Base-by-base conservation (phyloP, 768 basidiomycete species). In the Mycena galericulata region DNA sequence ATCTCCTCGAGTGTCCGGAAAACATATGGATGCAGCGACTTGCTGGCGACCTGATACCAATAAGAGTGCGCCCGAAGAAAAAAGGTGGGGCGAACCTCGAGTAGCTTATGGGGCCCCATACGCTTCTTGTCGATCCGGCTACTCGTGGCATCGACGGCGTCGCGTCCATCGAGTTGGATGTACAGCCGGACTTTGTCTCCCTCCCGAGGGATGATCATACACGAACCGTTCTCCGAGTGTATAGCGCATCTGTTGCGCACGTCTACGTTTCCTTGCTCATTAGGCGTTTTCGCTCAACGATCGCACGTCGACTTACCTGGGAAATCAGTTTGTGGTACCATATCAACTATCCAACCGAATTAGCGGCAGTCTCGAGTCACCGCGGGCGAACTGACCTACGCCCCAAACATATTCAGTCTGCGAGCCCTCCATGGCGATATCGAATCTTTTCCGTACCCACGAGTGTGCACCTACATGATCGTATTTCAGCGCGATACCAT, bases 381-480 rank as follows among this genome's bases (percentile, higher is more conserved):
- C 22, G 4, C 4, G 5, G 11, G 24, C 36, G 24, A 11, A 57
- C 69, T 29, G 22, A 70, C 64, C 69, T 4, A 95, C 94, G 3
- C 94, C 94, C 94, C 94, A 96, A 22, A 95, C 84, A 64, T 87
- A 91, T 59, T 94, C 90, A 79, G 82, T 85, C 67, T 92, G 90
- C 75, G 94, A 92, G 8, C 94, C 94, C 66, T 93, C 88, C 92
- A 95, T 91, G 5, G 79, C 74, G 56, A 95, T 90, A 11, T 83
- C 82, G 11, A 93, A 80, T 0, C 79, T 62, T 66, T 92, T 93
- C 27, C 94, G 86, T 26, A 95, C 91, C 92, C 93, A 94, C 14
- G 92, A 94, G 78, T 94, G 93, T 0, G 92, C 93, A 7, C 92
- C 91, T 92, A 72, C 60, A 66, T 61, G 10, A n/a, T n/a, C n/a